phyloP scores from a whole-genome alignment of 2,329 filamentous ascomycete species.

The Fusarium torreyae region DNA sequence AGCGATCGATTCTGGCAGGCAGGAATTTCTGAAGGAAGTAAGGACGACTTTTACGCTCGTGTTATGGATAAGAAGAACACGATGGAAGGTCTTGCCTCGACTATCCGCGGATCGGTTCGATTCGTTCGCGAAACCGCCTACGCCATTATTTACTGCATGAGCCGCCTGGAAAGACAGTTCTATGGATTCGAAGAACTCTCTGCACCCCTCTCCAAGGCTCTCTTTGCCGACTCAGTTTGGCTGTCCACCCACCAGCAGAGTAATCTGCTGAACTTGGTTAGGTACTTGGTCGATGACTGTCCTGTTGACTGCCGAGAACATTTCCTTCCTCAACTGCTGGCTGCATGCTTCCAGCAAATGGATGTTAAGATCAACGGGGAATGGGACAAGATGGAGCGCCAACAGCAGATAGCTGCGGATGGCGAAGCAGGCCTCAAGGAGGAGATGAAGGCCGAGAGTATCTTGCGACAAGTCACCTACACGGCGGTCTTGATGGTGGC shows the following conservation, averaged over 20 bases:
- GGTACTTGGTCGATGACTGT: constrained; percentile 92
- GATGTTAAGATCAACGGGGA: constrained; percentile 89
- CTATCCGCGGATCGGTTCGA: constrained; percentile 88
- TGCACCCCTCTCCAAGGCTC: constrained; percentile 83
- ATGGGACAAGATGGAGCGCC: constrained; percentile 82
- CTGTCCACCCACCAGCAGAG: constrained; percentile 95
- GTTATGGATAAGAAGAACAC: constrained; percentile 91
- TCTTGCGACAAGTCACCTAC: constrained; percentile 92
- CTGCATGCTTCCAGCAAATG: constrained; percentile 86
- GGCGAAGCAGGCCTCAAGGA: constrained; percentile 86
- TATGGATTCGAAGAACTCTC: constrained; percentile 92
- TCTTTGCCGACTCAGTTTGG: constrained; percentile 86
- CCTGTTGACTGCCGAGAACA: constrained; percentile 81
- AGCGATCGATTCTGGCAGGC: constrained; percentile 99
- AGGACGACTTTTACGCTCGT: constrained; percentile 95
- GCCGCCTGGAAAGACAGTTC: constrained; percentile 86
- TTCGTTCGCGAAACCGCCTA: constrained; percentile 95
- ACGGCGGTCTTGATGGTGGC: constrained; percentile 93
- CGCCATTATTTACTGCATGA: constrained; percentile 94
- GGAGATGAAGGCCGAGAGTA: constrained; percentile 98
- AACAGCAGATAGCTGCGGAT: constrained; percentile 73
- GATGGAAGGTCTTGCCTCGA: constrained; percentile 93
- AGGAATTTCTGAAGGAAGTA: constrained; percentile 94
- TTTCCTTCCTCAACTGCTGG: constrained; percentile 88
- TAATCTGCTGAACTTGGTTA: constrained; percentile 89